Evolutionary conservation across 257 asterid genomes (phyloP).

Genomic region (Scutellaria galericulata): DNA sequence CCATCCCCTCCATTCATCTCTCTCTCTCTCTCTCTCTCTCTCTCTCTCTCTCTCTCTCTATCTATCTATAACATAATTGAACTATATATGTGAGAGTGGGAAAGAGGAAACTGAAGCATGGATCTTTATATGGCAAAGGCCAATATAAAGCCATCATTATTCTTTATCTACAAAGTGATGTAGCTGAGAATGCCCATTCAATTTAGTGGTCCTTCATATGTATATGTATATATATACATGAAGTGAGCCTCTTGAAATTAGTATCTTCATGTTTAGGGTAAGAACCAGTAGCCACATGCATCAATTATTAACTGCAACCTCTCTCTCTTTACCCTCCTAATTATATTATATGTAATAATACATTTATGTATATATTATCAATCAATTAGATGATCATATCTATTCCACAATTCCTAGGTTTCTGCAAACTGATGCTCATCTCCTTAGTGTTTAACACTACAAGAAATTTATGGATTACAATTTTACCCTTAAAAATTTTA

Average conservation of each 20-base stretch:
- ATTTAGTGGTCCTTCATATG: constrained; percentile 12
- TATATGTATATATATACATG: too few relatives aligned
- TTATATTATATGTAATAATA: too few relatives aligned
- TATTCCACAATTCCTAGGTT: too few relatives aligned
- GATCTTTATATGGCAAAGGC: constrained; percentile 26
- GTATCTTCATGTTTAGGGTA: constrained; percentile 14
- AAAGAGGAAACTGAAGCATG: constrained; percentile 27
- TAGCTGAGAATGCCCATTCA: not conserved
- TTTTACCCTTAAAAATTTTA: too few relatives aligned
- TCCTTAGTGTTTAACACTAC: too few relatives aligned
- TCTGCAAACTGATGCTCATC: too few relatives aligned
- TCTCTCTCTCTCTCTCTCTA: not conserved
- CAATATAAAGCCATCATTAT: constrained; percentile 13
- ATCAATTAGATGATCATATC: too few relatives aligned
- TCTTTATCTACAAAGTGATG: constrained; percentile 10
- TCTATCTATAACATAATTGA: not conserved
- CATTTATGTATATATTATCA: too few relatives aligned
- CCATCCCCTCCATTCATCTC: constrained; percentile 14
- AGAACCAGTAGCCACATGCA: constrained; percentile 12
- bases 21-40: not conserved
- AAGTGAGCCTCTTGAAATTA: constrained; percentile 14
- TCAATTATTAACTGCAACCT: not conserved
- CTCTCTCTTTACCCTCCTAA: too few relatives aligned
- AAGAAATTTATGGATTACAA: too few relatives aligned
- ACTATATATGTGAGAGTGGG: constrained; percentile 12